Evolutionary conservation across 2,329 filamentous ascomycete genomes (phyloP), one percentile per base, ranked within the genome.

Genomic region (Xylariaceae sp.): DNA sequence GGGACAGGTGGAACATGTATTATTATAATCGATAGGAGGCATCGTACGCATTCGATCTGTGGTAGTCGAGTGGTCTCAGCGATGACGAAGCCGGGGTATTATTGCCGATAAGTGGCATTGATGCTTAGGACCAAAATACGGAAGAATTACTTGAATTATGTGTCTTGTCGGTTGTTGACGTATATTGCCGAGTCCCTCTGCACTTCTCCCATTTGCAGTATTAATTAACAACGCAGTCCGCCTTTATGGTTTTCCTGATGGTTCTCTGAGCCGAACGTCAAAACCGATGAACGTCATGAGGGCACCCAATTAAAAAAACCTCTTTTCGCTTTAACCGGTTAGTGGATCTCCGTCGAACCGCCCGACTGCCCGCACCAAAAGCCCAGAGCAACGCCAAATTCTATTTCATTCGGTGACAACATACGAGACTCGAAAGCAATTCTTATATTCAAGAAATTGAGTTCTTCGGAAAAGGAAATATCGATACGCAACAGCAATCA

Each of bases 281-380:
- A 39, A 40, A 7, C 26, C 26, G 26, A 40, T 19, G 12, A 29
- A 42, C 30, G 30, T 4, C 44, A 11, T 11, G 11, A 26, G 19
- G 42, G 42, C 50, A 51, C 43, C 58, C 58, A 60, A 60, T 60
- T 52, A 59, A 49, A 60, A 31, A 19, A 31, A 12, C 39, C 9
- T 35, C 45, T 48, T 31, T 26, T 6, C n/a, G 39, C 35, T 12
- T 29, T 42, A 26, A 19, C 19, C 19, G 19, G 19, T 27, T 48
- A 51, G 58, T 60, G 58, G 58, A 56, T 54, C 56, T 53, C 49
- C 32, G 19, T 53, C 29, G 19, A 19, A 19, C 19, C 19, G 19
- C 19, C 19, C 19, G 34, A 54, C 41, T 42, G 45, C 58, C 47
- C 45, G 9, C 43, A 45, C 6, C 29, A 32, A 54, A 39, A 27